These are phyloP conservation scores for Penicillium ucsense DNA, from an alignment of 495 filamentous ascomycete genomes.

Conservation along the genomic window DNA sequence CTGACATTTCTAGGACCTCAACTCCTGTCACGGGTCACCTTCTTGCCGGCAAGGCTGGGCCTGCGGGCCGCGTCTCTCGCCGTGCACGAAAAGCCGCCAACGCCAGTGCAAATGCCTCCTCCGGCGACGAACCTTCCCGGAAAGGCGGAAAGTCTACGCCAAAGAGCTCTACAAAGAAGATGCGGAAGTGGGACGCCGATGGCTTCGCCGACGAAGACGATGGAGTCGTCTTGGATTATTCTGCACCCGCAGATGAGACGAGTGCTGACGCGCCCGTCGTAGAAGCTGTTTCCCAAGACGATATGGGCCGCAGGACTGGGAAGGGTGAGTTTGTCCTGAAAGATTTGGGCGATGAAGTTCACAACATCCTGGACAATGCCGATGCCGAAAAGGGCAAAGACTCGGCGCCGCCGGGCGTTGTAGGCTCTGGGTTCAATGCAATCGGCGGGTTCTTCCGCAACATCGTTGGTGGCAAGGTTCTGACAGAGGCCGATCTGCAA, in stretches of 20 bases:
- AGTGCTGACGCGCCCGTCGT: constrained; percentile 43
- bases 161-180: constrained; percentile 61
- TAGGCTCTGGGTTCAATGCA: constrained; percentile 66
- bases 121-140: constrained; percentile 65
- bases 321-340: constrained; percentile 91
- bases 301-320: constrained; percentile 74
- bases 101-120: constrained; percentile 60
- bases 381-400: constrained; percentile 51
- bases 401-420: constrained; percentile 46
- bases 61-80: constrained; percentile 65
- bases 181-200: constrained; percentile 83
- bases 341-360: constrained; percentile 88
- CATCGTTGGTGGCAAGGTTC: constrained; percentile 83
- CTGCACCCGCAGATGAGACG: constrained; percentile 47
- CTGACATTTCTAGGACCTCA: constrained; percentile 67
- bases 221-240: constrained; percentile 78
- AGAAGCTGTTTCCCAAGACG: constrained; percentile 64
- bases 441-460: constrained; percentile 86
- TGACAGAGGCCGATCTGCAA: constrained; percentile 78
- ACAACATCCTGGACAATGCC: constrained; percentile 69
- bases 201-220: constrained; percentile 82
- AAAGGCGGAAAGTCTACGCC: constrained; percentile 41
- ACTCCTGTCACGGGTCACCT: constrained; percentile 60
- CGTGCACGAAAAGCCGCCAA: constrained; percentile 69
- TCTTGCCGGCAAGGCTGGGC: constrained; percentile 60